Evolutionary conservation across 257 asterid genomes (phyloP).

Genomic region (Lycium ferocissimum): DNA sequence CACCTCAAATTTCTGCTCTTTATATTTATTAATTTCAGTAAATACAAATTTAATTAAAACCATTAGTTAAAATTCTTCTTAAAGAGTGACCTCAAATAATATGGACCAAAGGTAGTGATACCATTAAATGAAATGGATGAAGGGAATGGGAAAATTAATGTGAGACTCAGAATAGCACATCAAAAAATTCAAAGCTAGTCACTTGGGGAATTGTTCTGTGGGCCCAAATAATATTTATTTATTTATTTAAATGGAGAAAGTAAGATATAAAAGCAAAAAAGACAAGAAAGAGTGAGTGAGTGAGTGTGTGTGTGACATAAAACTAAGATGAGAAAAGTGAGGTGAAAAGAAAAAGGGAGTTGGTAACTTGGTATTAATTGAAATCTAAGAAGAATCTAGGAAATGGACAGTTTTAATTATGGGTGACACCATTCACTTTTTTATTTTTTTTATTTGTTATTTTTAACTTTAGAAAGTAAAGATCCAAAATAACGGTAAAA

Average conservation of each 20-base stretch:
- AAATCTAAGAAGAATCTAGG: constrained; percentile 37
- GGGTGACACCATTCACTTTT: constrained; percentile 19
- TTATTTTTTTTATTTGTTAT: not conserved
- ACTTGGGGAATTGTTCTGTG: not conserved
- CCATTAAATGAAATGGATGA: not conserved
- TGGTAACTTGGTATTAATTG: constrained; percentile 26
- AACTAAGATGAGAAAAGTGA: not conserved
- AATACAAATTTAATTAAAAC: too few relatives aligned
- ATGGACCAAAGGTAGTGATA: too few relatives aligned
- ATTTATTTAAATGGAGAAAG: not conserved
- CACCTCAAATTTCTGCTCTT: too few relatives aligned
- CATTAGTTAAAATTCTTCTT: too few relatives aligned
- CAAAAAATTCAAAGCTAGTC: constrained; percentile 12
- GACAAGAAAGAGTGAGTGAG: not conserved
- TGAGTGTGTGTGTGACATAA: not conserved
- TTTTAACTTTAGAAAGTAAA: constrained; percentile 26
- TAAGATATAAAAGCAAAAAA: not conserved
- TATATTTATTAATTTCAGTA: too few relatives aligned
- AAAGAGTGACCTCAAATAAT: too few relatives aligned
- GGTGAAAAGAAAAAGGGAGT: not conserved
- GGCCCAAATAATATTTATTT: not conserved
- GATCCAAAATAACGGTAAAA: constrained; percentile 38
- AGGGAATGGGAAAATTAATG: too few relatives aligned
- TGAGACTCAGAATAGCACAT: not conserved
- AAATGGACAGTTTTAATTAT: not conserved